Base-by-base conservation (phyloP, 2,329 filamentous ascomycete species). In the Microcyclospora pomicola region DNA sequence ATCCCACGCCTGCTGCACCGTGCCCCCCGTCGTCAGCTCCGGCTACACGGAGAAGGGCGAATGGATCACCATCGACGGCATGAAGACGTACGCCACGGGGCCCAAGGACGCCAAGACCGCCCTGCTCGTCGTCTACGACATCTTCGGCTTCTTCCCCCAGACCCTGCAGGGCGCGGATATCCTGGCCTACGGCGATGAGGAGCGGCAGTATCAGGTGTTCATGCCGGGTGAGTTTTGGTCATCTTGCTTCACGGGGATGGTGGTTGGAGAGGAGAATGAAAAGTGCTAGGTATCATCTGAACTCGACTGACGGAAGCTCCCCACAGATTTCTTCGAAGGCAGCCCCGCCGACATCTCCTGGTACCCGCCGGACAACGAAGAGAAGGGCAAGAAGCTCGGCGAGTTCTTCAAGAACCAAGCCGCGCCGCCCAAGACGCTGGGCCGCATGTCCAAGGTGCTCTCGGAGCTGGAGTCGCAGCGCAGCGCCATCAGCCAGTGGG, bases 251-350 rank as follows among this genome's bases (percentile, higher is more conserved):
- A n/a, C n/a, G n/a, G n/a, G n/a, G n/a, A n/a, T n/a, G n/a, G n/a
- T n/a, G n/a, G n/a, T n/a, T n/a, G n/a, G n/a, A 13, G 30, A 5
- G n/a, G n/a, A 15, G 14, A 13, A 19, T 15, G 27, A 9, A 16
- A 7, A 31, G 9, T 32, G 14, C 7, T 7, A 33, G 5, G 13
- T 13, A 29, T 6, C 27, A 24, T 24, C 5, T 24, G 19, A 16
- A 2, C 7, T 31, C 12, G 27, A 31, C 36, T 39, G 30, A 39
- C 34, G 11, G 11, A 10, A n/a, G 2, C 19, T 4, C 19, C 7
- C 19, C 7, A 33, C 39, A 19, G 87, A 95, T 64, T 88, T 83
- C 71, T 93, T 94, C 66, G 72, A 82, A 42, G 86, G 83, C 57
- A 69, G 73, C 47, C 80, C 83, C 28, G 74, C 68, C 42, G 69